Evolutionary conservation across 2,329 filamentous ascomycete species (phyloP), one percentile per base, ranked within the genome.

Genomic region (Colletotrichum salicis): DNA sequence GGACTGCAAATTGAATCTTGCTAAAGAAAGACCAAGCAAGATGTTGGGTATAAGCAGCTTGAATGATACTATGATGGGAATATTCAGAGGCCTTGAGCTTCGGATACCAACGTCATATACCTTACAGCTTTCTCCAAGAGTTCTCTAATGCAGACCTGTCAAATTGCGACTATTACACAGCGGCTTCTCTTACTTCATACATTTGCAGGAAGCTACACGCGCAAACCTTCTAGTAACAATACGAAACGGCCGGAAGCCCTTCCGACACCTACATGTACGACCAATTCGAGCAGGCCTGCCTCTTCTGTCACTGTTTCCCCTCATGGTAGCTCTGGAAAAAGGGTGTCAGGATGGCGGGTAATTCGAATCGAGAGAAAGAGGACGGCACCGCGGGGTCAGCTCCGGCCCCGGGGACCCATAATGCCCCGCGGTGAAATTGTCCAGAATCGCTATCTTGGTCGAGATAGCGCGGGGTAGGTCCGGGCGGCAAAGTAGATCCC

Each of bases 231-330:
- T 41, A 22, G 29, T 35, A 10, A 8, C 29, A n/a, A 33, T 13
- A 15, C 37, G 19, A 41, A 41, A 41, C 0, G 37, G 19, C 41
- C 64, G 55, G 29, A 29, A 66, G 57, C 64, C 37, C 37, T 12
- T 24, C 52, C 24, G 52, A 55, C 29, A 7, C 19, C 27, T 55
- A 24, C 8, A 51, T 19, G 0, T 8, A 15, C 5, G 1, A 19
- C 3, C 29, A 33, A 22, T 33, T 55, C 45, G 64, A 62, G 48
- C 48, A 67, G 57, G 51, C 64, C 57, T 67, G 64, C 64, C 64
- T 67, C 10, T 67, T 60, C 33, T 33, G 48, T 61, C 45, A 37
- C 27, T 24, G 4, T n/a, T 29, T 15, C 55, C 35, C 33, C 52
- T 55, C 8, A 56, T 45, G 24, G 31, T n/a, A 41, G 27, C 48